These are phyloP conservation scores for Ananas comosus DNA, from an alignment of 176 grass and related monocot genomes.

Conservation along the genomic window DNA sequence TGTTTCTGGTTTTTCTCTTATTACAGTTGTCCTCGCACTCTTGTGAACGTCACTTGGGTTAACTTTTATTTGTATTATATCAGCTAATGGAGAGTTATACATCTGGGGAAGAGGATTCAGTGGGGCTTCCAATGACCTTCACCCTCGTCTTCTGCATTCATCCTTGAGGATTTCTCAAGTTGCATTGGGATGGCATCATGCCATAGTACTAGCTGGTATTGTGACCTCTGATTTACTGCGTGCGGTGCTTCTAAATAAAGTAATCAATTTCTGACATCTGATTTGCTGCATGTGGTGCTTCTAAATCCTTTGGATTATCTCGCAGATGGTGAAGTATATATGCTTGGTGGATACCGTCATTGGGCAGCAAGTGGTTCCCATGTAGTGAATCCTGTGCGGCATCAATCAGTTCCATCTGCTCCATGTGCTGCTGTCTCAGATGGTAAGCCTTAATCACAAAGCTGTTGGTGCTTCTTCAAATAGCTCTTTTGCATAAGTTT, in stretches of 20 bases:
- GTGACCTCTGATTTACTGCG: neutral
- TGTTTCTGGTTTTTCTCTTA: conserved; percentile 13
- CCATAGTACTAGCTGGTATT: conserved; percentile 66
- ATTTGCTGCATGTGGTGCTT: neutral
- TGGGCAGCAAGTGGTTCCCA: conserved; percentile 17
- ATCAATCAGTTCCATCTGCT: conserved; percentile 18
- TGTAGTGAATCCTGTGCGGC: conserved; percentile 11
- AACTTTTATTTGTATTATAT: conserved; percentile 11
- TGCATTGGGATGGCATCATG: conserved; percentile 96
- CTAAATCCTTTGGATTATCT: conserved; percentile 1
- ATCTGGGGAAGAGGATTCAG: conserved; percentile 80
- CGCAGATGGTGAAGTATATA: conserved; percentile 57
- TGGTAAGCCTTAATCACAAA: conserved; percentile 20
- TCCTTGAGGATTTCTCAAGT: conserved; percentile 54
- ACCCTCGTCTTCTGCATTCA: conserved; percentile 34
- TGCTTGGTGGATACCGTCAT: conserved; percentile 74
- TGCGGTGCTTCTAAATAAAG: too few species aligned
- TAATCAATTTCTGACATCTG: too few species aligned
- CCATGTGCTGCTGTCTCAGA: conserved; percentile 22
- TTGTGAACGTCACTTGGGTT: conserved; percentile 14
- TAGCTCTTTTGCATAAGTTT: too few species aligned
- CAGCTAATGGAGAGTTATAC: conserved; percentile 68
- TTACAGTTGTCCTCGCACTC: conserved; percentile 3
- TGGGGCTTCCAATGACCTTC: conserved; percentile 32
- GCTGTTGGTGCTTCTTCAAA: too few species aligned